Conservation (phyloP, 805 yeast species). For the Torulaspora franciscae region DNA sequence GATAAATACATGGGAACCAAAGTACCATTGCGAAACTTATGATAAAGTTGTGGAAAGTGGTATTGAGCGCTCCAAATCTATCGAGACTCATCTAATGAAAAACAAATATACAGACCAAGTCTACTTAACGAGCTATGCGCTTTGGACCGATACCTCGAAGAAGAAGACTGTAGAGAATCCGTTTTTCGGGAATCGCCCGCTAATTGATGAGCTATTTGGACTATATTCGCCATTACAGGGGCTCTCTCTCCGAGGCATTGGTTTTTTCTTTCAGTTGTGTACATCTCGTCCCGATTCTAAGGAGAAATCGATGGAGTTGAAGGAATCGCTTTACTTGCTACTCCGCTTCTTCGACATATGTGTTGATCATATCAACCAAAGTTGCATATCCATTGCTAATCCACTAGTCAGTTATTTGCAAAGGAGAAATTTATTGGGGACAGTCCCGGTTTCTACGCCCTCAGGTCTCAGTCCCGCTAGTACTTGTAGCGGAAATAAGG, state of each 20-base stretch:
- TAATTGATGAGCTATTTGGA: conserved; percentile 32
- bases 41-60: conserved; percentile 3
- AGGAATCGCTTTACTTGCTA: conserved; percentile 29
- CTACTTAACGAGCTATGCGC: conserved; percentile 23
- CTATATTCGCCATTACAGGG: conserved; percentile 29
- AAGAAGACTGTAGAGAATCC: conserved; percentile 6
- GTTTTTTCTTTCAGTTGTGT: conserved; percentile 22
- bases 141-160: conserved; percentile 16
- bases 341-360: conserved; percentile 32
- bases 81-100: conserved; percentile 29
- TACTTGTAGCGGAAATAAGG: conserved; percentile 18
- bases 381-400: conserved; percentile 23
- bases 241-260: conserved; percentile 32
- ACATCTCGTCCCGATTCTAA: conserved; percentile 9
- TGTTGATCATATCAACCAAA: conserved; percentile 20
- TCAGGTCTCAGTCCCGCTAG: conserved; percentile 5
- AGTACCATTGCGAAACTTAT: conserved; percentile 14
- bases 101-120: conserved; percentile 27
- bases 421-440: conserved; percentile 11
- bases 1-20: conserved; percentile 22
- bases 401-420: conserved; percentile 26
- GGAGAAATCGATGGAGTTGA: conserved; percentile 15
- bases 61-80: conserved; percentile 14
- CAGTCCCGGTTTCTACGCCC: conserved; percentile 2
- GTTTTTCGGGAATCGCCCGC: conserved; percentile 19